Conservation (phyloP, 495 filamentous ascomycete species). For the Penicillium lagena region DNA sequence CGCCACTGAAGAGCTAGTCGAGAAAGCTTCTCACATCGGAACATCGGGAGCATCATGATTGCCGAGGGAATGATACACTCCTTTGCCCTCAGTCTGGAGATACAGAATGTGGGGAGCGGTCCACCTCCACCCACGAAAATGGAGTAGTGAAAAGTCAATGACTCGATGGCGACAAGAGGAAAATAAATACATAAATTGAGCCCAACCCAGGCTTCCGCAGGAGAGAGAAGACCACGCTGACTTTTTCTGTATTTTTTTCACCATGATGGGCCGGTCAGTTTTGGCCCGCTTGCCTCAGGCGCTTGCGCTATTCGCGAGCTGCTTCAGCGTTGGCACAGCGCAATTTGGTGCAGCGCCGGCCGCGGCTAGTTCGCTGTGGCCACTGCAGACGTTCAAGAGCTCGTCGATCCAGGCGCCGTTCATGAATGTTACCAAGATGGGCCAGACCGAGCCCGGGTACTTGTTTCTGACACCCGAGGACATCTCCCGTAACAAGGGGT, state of each 20-base stretch:
- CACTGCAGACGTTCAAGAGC: slow-evolving; percentile 12
- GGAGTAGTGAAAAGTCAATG: too few species aligned
- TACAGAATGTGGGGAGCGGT: too few species aligned
- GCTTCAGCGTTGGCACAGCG: background rate
- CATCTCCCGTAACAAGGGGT: background rate
- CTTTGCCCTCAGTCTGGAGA: too few species aligned
- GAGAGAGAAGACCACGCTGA: too few species aligned
- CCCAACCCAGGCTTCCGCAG: too few species aligned
- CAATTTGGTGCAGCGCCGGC: background rate
- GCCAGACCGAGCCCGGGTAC: slow-evolving; percentile 17
- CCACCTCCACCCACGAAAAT: too few species aligned
- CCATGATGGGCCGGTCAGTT: background rate
- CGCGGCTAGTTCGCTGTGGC: slow-evolving; percentile 5
- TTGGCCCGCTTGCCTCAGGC: background rate
- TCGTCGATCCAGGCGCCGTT: slow-evolving; percentile 13
- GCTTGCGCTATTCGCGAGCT: slow-evolving; percentile 1
- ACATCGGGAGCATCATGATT: too few species aligned
- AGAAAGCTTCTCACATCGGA: too few species aligned
- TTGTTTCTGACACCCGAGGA: slow-evolving; percentile 18
- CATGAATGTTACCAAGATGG: slow-evolving; percentile 20
- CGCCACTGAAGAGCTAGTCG: too few species aligned
- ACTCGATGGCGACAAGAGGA: too few species aligned
- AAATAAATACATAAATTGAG: too few species aligned
- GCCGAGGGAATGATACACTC: too few species aligned
- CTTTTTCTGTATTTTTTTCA: background rate